Evolutionary conservation across 2,329 filamentous ascomycete genomes (phyloP).

Genomic region (Thyridium curvatum): DNA sequence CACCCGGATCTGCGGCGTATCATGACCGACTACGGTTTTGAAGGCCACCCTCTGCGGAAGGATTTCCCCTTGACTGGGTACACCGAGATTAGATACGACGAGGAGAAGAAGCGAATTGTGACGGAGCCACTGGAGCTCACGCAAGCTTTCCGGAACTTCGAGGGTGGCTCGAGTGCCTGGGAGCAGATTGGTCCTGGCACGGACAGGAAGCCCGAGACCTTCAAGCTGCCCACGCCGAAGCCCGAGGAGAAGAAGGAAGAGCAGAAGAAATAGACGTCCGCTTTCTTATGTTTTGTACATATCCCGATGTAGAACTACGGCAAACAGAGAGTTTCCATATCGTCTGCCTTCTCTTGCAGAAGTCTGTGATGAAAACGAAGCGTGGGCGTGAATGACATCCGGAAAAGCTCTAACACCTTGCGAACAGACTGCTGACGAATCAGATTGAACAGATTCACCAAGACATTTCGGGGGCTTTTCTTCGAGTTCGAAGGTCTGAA

Average conservation of each 20-base stretch:
- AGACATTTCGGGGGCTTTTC: too few species aligned
- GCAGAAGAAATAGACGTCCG: conserved; percentile 71
- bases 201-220: conserved; percentile 75
- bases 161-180: conserved; percentile 72
- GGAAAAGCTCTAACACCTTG: too few species aligned
- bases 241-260: conserved; percentile 88
- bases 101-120: conserved; percentile 98
- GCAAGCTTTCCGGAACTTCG: conserved; percentile 97
- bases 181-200: conserved; percentile 62
- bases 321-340: conserved; percentile 3
- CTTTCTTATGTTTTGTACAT: conserved; percentile 10
- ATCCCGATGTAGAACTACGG: neutral
- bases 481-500: too few species aligned
- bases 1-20: conserved; percentile 95
- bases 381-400: too few species aligned
- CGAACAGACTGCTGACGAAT: too few species aligned
- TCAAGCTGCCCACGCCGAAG: conserved; percentile 93
- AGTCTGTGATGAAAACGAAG: too few species aligned
- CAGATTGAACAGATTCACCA: too few species aligned
- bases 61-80: conserved; percentile 98
- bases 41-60: conserved; percentile 94
- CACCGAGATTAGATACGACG: conserved; percentile 95
- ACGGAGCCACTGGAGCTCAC: conserved; percentile 96
- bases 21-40: conserved; percentile 99
- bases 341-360: too few species aligned